Conservation (phyloP, 257 asterid genomes). For the Cynanchum wilfordii region DNA sequence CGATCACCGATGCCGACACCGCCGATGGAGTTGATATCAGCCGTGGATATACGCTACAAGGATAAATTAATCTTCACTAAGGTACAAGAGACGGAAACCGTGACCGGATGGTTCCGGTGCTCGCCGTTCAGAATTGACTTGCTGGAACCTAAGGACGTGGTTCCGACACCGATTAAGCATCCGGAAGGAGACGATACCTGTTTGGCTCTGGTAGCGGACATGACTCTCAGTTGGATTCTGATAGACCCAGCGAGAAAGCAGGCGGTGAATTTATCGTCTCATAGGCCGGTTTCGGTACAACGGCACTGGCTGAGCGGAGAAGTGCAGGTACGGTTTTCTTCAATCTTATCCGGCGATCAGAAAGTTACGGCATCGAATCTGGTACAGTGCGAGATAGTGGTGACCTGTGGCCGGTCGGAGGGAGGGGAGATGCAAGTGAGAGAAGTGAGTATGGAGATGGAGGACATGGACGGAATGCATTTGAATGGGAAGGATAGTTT, state of each 20-base stretch:
- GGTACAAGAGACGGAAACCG: slow-evolving; percentile 55
- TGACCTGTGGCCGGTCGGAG: slow-evolving; percentile 62
- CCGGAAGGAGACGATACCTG: slow-evolving; percentile 46
- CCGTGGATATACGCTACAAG: slow-evolving; percentile 63
- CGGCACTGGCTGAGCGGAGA: slow-evolving; percentile 93
- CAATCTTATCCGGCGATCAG: slow-evolving; percentile 35
- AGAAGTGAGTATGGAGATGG: slow-evolving; percentile 73
- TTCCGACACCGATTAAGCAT: slow-evolving; percentile 43
- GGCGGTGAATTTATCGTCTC: slow-evolving; percentile 67
- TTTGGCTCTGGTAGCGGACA: slow-evolving; percentile 21
- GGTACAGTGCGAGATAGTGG: slow-evolving; percentile 55
- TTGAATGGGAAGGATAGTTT: slow-evolving; percentile 79
- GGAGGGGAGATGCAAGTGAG: slow-evolving; percentile 71
- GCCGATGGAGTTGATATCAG: slow-evolving; percentile 52
- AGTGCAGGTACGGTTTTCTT: slow-evolving; percentile 52
- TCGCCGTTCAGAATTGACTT: slow-evolving; percentile 81
- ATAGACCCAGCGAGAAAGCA: slow-evolving; percentile 46
- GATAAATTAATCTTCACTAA: slow-evolving; percentile 36
- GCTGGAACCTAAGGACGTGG: slow-evolving; percentile 65
- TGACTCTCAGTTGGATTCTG: slow-evolving; percentile 73
- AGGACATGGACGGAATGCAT: slow-evolving; percentile 72
- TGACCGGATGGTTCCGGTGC: slow-evolving; percentile 69
- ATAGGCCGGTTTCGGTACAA: slow-evolving; percentile 49
- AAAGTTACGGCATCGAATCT: slow-evolving; percentile 16
- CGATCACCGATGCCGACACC: slow-evolving; percentile 7